Evolutionary conservation across 23 red algal species (phyloP).

Genomic region (Gracilaria vermiculophylla): DNA sequence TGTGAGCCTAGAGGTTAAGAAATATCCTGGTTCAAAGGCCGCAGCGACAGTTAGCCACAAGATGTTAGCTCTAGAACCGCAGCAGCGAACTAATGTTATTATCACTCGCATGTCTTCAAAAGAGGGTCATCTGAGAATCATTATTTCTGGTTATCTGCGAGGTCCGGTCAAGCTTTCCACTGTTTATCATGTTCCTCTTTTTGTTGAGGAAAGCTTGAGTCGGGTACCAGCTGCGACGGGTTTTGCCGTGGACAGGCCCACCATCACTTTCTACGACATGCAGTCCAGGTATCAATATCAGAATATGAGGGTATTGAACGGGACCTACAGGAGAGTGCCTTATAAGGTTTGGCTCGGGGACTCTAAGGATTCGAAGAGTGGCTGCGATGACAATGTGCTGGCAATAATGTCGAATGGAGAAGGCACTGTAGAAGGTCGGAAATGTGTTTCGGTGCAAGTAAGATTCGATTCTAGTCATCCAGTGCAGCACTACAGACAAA

Average conservation of each 20-base stretch:
- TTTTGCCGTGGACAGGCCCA: constrained; percentile 48
- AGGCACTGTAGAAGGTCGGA: constrained; percentile 7
- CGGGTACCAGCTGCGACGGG: neutral
- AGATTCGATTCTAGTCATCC: constrained; percentile 15
- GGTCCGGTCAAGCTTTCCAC: constrained; percentile 10
- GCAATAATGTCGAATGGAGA: neutral
- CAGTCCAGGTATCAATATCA: neutral
- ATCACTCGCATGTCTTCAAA: neutral
- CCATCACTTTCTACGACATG: constrained; percentile 31
- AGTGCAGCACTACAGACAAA: neutral
- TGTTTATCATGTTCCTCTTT: constrained; percentile 48
- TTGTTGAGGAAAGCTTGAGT: neutral
- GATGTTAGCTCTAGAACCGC: constrained; percentile 20
- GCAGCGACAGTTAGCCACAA: neutral
- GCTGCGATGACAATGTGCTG: neutral
- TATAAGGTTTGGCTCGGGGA: constrained; percentile 45
- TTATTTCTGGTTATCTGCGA: constrained; percentile 10
- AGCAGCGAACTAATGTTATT: constrained; percentile 30
- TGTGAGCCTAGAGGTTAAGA: constrained; percentile 25
- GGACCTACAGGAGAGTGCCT: neutral
- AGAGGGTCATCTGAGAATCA: constrained; percentile 14
- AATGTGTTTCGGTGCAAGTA: constrained; percentile 29
- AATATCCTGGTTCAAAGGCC: neutral
- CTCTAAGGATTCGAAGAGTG: neutral
- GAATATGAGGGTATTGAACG: constrained; percentile 19